A percentile compares a stretch with the other conserved stretches of the same genome.
These are phyloP conservation scores for Hericium alpestre DNA, from an alignment of 768 basidiomycete genomes.

Conservation along the genomic window DNA sequence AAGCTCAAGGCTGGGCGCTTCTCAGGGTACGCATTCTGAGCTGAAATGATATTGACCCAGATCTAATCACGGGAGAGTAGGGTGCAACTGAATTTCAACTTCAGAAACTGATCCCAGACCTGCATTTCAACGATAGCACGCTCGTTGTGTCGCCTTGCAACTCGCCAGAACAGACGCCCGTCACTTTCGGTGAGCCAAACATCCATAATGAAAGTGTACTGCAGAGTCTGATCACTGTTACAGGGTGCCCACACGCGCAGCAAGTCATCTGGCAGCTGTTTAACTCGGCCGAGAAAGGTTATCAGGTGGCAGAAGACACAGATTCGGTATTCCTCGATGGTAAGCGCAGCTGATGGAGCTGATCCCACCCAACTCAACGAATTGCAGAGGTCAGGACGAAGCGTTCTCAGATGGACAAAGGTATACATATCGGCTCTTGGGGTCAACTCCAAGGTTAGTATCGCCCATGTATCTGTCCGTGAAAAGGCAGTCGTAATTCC, in stretches of 20 bases:
- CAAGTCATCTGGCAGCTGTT: conserved; percentile 74
- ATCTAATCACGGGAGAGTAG: conserved; percentile 22
- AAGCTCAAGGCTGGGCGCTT: conserved; percentile 62
- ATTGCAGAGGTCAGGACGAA: conserved; percentile 43
- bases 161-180: conserved; percentile 63
- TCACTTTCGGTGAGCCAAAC: conserved; percentile 49
- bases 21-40: conserved; percentile 37
- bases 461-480: neutral
- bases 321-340: conserved; percentile 54
- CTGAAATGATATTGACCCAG: neutral
- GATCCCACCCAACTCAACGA: neutral
- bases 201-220: neutral
- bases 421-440: conserved; percentile 63
- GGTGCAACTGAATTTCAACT: conserved; percentile 62
- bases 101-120: conserved; percentile 57
- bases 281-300: conserved; percentile 64
- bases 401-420: conserved; percentile 62
- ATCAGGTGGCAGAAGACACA: conserved; percentile 48
- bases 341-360: conserved; percentile 16
- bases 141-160: conserved; percentile 67
- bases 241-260: conserved; percentile 68
- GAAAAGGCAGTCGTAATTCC: neutral
- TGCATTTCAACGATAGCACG: conserved; percentile 56
- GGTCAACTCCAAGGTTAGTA: conserved; percentile 62
- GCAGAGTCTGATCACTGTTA: neutral